Conservation (phyloP, 2,329 filamentous ascomycete species). For the Beauveria pseudobassiana region DNA sequence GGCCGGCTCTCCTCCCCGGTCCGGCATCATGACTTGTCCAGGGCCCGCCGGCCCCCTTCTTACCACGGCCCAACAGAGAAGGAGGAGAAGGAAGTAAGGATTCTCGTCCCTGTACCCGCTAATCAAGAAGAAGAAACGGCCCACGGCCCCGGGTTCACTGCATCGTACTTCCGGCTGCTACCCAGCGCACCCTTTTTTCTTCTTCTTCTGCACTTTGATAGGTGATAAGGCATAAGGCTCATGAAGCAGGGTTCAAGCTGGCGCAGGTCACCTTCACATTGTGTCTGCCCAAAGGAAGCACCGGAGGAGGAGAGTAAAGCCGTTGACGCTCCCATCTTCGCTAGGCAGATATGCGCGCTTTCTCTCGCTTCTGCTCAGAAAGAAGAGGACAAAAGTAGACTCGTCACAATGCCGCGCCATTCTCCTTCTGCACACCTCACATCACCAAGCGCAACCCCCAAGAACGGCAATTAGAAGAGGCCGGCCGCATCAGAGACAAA, state of each 20-base stretch:
- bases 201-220: too few relatives aligned
- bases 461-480: neutral
- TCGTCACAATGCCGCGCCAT: neutral
- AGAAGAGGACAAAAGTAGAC: neutral
- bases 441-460: neutral
- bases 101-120: neutral
- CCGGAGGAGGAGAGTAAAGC: neutral
- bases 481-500: neutral
- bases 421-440: neutral
- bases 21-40: neutral
- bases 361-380: neutral
- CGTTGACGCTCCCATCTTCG: neutral
- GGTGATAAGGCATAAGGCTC: too few relatives aligned
- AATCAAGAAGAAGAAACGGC: neutral
- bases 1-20: constrained; percentile 1
- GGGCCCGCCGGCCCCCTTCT: neutral
- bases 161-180: too few relatives aligned
- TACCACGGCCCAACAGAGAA: neutral
- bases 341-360: neutral
- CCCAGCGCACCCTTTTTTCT: too few relatives aligned
- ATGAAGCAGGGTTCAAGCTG: too few relatives aligned
- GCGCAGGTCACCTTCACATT: too few relatives aligned
- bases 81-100: neutral
- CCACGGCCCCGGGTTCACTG: too few relatives aligned
- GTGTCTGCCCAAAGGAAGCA: too few relatives aligned